Evolutionary conservation across 2,329 filamentous ascomycete genomes (phyloP).

Genomic region (Aureobasidium sp.): DNA sequence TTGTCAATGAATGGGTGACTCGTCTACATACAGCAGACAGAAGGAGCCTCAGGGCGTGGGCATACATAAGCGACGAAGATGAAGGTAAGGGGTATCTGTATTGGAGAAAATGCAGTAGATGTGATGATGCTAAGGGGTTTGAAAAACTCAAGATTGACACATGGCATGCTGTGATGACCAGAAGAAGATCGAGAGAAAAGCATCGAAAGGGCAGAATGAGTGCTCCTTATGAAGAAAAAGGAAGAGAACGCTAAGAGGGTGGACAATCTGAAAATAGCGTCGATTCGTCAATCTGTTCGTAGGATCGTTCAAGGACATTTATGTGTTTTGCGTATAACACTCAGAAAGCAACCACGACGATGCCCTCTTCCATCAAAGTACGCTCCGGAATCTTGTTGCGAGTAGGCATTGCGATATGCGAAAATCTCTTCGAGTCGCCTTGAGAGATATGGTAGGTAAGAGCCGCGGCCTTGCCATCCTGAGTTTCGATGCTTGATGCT

Average conservation of each 20-base stretch:
- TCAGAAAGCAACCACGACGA: conserved; percentile 6
- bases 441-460: background rate
- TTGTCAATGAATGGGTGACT: background rate
- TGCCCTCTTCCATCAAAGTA: conserved; percentile 1
- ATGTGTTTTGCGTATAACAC: background rate
- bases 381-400: conserved; percentile 3
- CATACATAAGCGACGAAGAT: background rate
- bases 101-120: background rate
- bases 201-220: background rate
- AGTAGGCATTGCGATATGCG: background rate
- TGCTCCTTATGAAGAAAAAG: background rate
- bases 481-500: background rate
- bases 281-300: conserved; percentile 3
- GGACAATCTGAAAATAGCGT: background rate
- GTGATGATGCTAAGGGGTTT: background rate
- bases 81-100: background rate
- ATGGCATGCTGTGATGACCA: background rate
- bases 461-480: background rate
- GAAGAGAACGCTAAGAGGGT: background rate
- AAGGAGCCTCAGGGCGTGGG: too few relatives aligned
- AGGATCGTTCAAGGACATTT: background rate
- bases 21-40: background rate
- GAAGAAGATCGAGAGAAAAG: background rate
- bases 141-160: background rate
- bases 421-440: background rate